Base-by-base conservation (phyloP, 306 rosid genomes). In the Gynostemma pentaphyllum region DNA sequence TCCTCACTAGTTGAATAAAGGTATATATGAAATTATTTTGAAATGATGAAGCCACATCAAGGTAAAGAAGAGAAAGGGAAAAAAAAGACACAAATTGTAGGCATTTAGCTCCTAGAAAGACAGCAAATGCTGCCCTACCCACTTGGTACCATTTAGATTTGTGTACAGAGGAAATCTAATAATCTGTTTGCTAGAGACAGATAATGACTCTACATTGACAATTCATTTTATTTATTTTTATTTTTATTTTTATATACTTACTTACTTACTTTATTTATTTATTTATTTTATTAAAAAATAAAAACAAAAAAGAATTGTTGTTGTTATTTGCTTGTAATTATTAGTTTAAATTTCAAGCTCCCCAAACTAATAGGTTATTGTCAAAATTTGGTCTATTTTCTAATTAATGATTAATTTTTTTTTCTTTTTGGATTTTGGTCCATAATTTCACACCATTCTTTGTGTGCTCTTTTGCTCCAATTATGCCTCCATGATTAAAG, bases 81-180 rank as follows among this genome's bases (percentile, higher is more conserved):
- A 53, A 18, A 53, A 5, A 54, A 7, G 40, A 15, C 22, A n/a
- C 14, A 54, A 53, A 30, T 27, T 15, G 61, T 50, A 42, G 68
- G 78, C 76, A 73, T 19, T 81, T 73, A 71, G 72, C 70, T 66
- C 70, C 26, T 45, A 45, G 36, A 70, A 64, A 41, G 64, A 72
- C 72, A 76, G n/a, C 60, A 59, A 72, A 56, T 69, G 41, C 39
- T 34, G 32, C 19, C 68, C 69, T 65, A 70, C 80, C 88, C 76
- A 69, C 77, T 72, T 62, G 71, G 72, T 61, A 21, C 70, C 56
- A 57, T 70, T 52, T 21, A 62, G 71, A 77, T 68, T 68, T 76
- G 67, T 55, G 52, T 39, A 51, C 74, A 60, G 54, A 68, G 51
- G 64, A 72, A 70, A 76, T 80, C 66, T 78, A 68, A 66, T 54